A percentile compares a stretch with the other conserved stretches of the same genome.
Evolutionary conservation across 2,329 filamentous ascomycete species (phyloP).

Genomic region (Venturia effusa): DNA sequence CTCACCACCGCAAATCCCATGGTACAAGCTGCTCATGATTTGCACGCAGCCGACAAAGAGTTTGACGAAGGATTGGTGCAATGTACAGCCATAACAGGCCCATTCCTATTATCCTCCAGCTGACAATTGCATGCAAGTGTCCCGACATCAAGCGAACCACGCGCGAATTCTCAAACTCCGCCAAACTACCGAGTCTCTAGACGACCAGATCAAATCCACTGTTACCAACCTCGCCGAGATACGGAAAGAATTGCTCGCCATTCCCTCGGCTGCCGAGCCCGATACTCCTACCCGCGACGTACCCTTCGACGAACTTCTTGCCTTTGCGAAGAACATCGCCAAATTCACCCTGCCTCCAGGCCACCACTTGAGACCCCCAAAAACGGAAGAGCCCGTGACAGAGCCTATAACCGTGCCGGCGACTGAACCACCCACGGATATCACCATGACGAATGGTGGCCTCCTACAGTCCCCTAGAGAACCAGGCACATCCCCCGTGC

Average conservation of each 20-base stretch:
- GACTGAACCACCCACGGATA: not conserved
- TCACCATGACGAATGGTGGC: not conserved
- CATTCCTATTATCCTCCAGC: not conserved
- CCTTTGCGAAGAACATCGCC: conserved; percentile 69
- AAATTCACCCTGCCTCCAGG: conserved; percentile 60
- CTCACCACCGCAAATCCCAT: conserved; percentile 76
- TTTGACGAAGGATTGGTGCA: conserved; percentile 55
- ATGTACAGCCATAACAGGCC: conserved; percentile 33
- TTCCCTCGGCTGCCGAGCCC: conserved; percentile 32
- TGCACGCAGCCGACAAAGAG: conserved; percentile 59
- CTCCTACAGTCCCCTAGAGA: not conserved
- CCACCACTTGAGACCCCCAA: not conserved
- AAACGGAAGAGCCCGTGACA: not conserved
- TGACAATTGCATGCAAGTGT: conserved; percentile 37
- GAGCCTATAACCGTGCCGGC: not conserved
- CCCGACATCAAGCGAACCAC: conserved; percentile 66
- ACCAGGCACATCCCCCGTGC: not conserved
- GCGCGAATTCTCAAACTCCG: conserved; percentile 59
- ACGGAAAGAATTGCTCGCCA: conserved; percentile 60
- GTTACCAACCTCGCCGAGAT: conserved; percentile 59
- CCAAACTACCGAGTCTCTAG: conserved; percentile 51
- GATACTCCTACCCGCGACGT: conserved; percentile 36
- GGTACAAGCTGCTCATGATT: conserved; percentile 52
- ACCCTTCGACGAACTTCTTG: conserved; percentile 61
- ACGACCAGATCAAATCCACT: conserved; percentile 61